Evolutionary conservation across 345 rosid species (phyloP).

Genomic region (Eutrema japonicum): DNA sequence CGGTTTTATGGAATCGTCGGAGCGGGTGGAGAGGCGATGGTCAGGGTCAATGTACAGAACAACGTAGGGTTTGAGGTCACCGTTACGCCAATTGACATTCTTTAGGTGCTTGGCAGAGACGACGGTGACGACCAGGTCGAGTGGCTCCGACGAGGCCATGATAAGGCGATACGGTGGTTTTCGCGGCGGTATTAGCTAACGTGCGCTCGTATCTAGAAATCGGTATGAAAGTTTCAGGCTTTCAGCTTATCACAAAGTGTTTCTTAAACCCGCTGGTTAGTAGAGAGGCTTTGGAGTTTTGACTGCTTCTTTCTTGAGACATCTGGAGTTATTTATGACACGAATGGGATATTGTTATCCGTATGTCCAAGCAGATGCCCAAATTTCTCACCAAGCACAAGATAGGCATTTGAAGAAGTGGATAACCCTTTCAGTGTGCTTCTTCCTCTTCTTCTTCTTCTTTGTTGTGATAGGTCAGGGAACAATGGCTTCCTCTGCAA

Average conservation of each 20-base stretch:
- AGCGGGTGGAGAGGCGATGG: conserved; percentile 54
- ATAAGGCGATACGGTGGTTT: conserved; percentile 33
- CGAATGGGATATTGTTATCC: conserved; percentile 13
- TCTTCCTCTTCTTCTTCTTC: conserved; percentile 21
- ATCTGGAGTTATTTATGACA: conserved; percentile 17
- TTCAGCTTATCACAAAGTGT: background rate
- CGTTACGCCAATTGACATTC: conserved; percentile 74
- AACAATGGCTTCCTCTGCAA: conserved; percentile 57
- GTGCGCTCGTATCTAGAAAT: conserved; percentile 39
- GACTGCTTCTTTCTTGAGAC: conserved; percentile 7
- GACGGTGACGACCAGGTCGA: conserved; percentile 51
- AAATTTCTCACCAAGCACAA: conserved; percentile 17
- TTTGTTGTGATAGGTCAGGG: background rate
- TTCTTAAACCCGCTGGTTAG: conserved; percentile 1
- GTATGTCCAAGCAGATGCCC: conserved; percentile 31
- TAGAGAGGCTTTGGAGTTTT: background rate
- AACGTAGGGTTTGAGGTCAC: conserved; percentile 60
- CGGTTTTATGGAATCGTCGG: conserved; percentile 52
- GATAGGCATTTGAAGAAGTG: conserved; percentile 42
- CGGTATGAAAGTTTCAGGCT: background rate
- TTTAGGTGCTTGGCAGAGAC: conserved; percentile 64
- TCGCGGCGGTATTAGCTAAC: conserved; percentile 41
- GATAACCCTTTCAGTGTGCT: conserved; percentile 40
- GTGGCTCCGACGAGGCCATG: conserved; percentile 50
- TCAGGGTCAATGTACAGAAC: conserved; percentile 56